Conservation (phyloP, 345 rosid genomes). For the Stellera chamaejasme region DNA sequence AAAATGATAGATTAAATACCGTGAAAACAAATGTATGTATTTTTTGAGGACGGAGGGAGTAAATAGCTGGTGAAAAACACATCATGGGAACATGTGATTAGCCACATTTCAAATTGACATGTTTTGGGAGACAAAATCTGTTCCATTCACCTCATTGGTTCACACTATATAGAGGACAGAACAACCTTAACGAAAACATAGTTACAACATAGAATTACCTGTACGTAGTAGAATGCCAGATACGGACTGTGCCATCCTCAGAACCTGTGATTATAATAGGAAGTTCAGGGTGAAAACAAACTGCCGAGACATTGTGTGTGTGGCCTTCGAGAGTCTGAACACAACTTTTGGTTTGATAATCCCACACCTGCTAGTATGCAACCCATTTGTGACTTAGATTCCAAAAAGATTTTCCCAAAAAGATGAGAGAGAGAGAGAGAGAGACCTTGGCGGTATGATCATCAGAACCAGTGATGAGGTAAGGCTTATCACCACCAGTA, state of each 20-base stretch:
- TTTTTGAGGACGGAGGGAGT: too few relatives aligned
- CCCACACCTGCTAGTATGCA: constrained; percentile 57
- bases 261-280: constrained; percentile 77
- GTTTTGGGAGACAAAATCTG: background rate
- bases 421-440: background rate
- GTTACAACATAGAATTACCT: constrained; percentile 30
- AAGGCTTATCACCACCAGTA: constrained; percentile 92
- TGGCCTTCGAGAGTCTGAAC: constrained; percentile 83
- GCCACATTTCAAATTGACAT: background rate
- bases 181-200: too few relatives aligned
- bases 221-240: constrained; percentile 77
- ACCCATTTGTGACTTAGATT: constrained; percentile 17
- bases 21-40: too few relatives aligned
- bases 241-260: constrained; percentile 75
- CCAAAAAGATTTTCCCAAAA: constrained; percentile 9
- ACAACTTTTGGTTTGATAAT: constrained; percentile 80
- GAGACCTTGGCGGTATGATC: constrained; percentile 92
- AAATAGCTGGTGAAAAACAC: too few relatives aligned
- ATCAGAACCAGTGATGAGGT: constrained; percentile 86
- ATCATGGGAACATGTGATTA: too few relatives aligned
- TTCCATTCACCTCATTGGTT: background rate
- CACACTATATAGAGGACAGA: too few relatives aligned
- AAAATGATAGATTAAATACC: too few relatives aligned
- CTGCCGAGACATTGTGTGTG: constrained; percentile 78
- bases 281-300: constrained; percentile 81